Evolutionary conservation across 495 filamentous ascomycete genomes (phyloP), one percentile per base, ranked within the genome.

Genomic region (Poronia punctata): DNA sequence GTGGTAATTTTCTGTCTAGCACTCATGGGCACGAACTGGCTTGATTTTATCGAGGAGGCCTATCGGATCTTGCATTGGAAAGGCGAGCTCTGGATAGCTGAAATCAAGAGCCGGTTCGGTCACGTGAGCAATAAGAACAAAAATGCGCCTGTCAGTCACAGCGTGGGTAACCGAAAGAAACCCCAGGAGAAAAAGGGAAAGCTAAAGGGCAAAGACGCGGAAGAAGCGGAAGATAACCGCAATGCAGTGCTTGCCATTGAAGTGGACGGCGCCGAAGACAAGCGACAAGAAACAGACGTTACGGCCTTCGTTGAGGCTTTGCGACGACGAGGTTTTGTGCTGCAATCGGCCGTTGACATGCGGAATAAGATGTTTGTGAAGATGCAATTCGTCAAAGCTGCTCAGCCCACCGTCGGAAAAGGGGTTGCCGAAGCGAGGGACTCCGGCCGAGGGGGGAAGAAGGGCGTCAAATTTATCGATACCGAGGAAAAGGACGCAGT

Each of bases 21-120:
- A 40, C 74, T 98, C 27, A 98, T 98, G 92, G 92, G 93, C 49
- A 97, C 92, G 11, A 98, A 98, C 64, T 98, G 92, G 87, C 71
- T 94, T 15, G 80, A 84, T 44, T 96, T 96, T 54, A 74, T 97
- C 43, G 89, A 95, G 53, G 92, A 98, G 64, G 88, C 89, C n/a
- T 89, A 82, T 62, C 76, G 92, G 14, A 68, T 97, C 8, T 68
- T 97, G 46, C 77, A 85, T 39, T 92, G 89, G 76, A 85, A 84
- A 53, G 92, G 92, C 39, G 92, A 98, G 67, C 75, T 92, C 32
- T 98, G 92, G 92, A 75, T 98, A 37, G 86, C 86, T 30, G 92
- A 98, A 66, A 95, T 96, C 56, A 97, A 95, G 67, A 84, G 78
- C 36, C 79, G 92, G 10, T 96, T 97, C 52, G 80, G 80, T 12